Conservation (phyloP, 805 yeast species). For the Tetrapisispora pingtungensis region DNA sequence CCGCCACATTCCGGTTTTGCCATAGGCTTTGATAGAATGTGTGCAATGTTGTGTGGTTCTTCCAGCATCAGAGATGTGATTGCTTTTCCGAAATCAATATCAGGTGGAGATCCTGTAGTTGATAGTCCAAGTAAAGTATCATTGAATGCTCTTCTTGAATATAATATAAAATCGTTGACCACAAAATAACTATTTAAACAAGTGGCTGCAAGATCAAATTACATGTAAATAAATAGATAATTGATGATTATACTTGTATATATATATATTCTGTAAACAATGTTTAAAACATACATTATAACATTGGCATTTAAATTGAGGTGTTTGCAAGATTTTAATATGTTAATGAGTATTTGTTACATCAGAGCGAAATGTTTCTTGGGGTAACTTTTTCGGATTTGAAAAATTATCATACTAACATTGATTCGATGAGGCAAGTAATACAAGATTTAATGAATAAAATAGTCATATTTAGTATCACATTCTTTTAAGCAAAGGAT, state of each 20-base stretch:
- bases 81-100: conserved; percentile 88
- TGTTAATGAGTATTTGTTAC: too few relatives aligned
- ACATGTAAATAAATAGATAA: neutral
- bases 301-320: too few relatives aligned
- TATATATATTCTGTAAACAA: neutral
- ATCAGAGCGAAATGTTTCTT: too few relatives aligned
- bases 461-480: too few relatives aligned
- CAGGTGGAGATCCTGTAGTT: conserved; percentile 83
- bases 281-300: too few relatives aligned
- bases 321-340: too few relatives aligned
- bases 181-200: neutral
- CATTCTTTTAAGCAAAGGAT: too few relatives aligned
- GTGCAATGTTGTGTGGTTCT: conserved; percentile 79
- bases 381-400: neutral
- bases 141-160: conserved; percentile 40
- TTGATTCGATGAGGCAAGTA: neutral
- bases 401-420: neutral
- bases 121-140: conserved; percentile 68
- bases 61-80: conserved; percentile 81
- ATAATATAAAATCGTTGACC: conserved; percentile 28
- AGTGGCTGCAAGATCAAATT: too few relatives aligned
- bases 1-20: conserved; percentile 99
- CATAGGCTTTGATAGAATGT: conserved; percentile 84
- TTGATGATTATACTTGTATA: too few relatives aligned
- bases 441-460: too few relatives aligned